Conservation (phyloP, 192 early-diverging fungal species). For the Gryganskiella cystojenkinii region DNA sequence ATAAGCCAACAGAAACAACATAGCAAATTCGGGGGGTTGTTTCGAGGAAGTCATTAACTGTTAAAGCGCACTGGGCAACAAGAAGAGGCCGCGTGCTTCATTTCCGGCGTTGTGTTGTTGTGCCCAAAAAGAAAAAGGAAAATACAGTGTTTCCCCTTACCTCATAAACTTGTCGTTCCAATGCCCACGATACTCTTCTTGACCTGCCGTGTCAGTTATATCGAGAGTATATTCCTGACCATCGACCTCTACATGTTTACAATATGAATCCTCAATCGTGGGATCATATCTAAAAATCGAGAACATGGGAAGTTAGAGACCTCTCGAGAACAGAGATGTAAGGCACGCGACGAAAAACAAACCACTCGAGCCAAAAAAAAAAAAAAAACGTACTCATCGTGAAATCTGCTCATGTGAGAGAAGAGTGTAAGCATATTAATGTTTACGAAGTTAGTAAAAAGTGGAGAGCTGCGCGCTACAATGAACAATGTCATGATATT, state of each 20-base stretch:
- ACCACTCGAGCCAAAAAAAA: too few species aligned
- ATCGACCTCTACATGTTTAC: slow-evolving; percentile 80
- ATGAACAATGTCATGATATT: slow-evolving; percentile 3
- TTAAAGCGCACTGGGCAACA: neutral
- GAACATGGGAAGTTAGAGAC: too few species aligned
- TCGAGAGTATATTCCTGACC: slow-evolving; percentile 76
- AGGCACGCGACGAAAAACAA: too few species aligned
- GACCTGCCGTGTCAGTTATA: slow-evolving; percentile 85
- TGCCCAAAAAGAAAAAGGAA: too few species aligned
- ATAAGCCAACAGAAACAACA: too few species aligned
- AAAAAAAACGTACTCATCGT: slow-evolving; percentile 42
- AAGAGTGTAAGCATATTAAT: neutral
- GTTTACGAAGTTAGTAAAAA: neutral
- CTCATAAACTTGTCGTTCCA: slow-evolving; percentile 46
- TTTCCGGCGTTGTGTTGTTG: too few species aligned
- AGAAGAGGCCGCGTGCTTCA: neutral
- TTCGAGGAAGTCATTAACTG: too few species aligned
- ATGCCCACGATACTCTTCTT: slow-evolving; percentile 78
- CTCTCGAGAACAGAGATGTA: too few species aligned
- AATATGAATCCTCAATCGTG: slow-evolving; percentile 67
- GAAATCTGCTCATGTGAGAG: slow-evolving; percentile 12
- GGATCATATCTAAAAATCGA: slow-evolving; percentile 16
- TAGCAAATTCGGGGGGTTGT: too few species aligned
- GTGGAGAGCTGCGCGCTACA: too few species aligned
- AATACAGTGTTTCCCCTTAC: slow-evolving; percentile 1